Evolutionary conservation across 768 basidiomycete genomes (phyloP).

Genomic region (Hericium alpestre): DNA sequence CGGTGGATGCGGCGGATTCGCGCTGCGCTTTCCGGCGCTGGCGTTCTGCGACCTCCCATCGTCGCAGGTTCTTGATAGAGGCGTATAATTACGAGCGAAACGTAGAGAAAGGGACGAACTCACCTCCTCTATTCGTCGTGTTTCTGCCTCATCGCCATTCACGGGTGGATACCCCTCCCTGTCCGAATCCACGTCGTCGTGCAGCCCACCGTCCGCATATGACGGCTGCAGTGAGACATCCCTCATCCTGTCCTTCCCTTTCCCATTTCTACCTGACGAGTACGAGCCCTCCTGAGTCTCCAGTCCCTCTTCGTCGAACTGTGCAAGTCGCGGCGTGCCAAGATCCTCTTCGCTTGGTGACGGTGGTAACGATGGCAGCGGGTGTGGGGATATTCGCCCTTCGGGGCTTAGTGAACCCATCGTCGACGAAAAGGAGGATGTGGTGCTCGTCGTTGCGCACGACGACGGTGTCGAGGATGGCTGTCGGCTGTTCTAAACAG

Average conservation of each 20-base stretch:
- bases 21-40: slow-evolving; percentile 65
- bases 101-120: slow-evolving; percentile 10
- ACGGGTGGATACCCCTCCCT: slow-evolving; percentile 49
- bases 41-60: slow-evolving; percentile 72
- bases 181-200: neutral
- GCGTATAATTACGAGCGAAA: neutral
- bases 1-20: slow-evolving; percentile 31
- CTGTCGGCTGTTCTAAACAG: no score
- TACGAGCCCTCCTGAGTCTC: neutral
- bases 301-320: neutral
- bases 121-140: slow-evolving; percentile 66
- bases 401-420: neutral
- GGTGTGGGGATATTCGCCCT: neutral
- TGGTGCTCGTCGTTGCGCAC: no score
- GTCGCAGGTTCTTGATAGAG: slow-evolving; percentile 50
- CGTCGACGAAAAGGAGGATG: no score
- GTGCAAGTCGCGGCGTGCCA: neutral
- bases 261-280: neutral
- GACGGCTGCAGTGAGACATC: neutral
- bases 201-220: slow-evolving; percentile 1
- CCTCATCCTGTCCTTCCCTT: slow-evolving; percentile 7
- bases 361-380: neutral
- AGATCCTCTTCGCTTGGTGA: neutral
- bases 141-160: slow-evolving; percentile 56
- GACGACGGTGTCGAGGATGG: no score